Conservation (phyloP, 1,284 basidiomycete genomes). For the Ganoderma multipileum region DNA sequence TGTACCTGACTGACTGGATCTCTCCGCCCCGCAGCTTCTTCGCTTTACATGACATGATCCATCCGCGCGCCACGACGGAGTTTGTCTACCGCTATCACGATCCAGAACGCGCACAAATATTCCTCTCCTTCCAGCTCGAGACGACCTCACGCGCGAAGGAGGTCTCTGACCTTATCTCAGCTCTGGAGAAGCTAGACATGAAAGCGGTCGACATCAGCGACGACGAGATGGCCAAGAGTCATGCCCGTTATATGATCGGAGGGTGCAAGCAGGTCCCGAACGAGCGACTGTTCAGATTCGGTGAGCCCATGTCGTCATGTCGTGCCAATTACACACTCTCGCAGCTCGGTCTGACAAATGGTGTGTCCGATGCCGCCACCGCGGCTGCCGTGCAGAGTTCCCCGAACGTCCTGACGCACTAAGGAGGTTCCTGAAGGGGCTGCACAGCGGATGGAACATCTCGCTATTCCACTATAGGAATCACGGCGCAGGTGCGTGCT, state of each 20-base stretch:
- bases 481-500: slow-evolving; percentile 83
- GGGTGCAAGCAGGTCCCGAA: slow-evolving; percentile 79
- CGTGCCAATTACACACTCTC: not conserved
- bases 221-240: slow-evolving; percentile 95
- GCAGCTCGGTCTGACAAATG: slow-evolving; percentile 4
- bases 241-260: slow-evolving; percentile 94
- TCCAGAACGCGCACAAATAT: slow-evolving; percentile 78
- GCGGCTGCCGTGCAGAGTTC: slow-evolving; percentile 71
- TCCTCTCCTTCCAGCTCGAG: slow-evolving; percentile 90
- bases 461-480: slow-evolving; percentile 98
- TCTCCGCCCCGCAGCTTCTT: slow-evolving; percentile 73
- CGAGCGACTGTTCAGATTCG: slow-evolving; percentile 94
- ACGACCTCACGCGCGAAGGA: slow-evolving; percentile 70
- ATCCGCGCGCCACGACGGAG: slow-evolving; percentile 95
- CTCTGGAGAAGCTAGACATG: slow-evolving; percentile 77
- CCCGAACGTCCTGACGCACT: slow-evolving; percentile 95
- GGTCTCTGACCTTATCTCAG: slow-evolving; percentile 68
- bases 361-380: not conserved
- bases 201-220: slow-evolving; percentile 90
- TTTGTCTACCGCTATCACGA: slow-evolving; percentile 92
- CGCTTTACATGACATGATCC: slow-evolving; percentile 85
- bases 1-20: slow-evolving; percentile 6
- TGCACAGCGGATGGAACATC: slow-evolving; percentile 93
- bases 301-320: slow-evolving; percentile 47
- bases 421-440: slow-evolving; percentile 84